Base-by-base conservation (phyloP, 2,329 filamentous ascomycete species). In the Elsinoe necatrix region DNA sequence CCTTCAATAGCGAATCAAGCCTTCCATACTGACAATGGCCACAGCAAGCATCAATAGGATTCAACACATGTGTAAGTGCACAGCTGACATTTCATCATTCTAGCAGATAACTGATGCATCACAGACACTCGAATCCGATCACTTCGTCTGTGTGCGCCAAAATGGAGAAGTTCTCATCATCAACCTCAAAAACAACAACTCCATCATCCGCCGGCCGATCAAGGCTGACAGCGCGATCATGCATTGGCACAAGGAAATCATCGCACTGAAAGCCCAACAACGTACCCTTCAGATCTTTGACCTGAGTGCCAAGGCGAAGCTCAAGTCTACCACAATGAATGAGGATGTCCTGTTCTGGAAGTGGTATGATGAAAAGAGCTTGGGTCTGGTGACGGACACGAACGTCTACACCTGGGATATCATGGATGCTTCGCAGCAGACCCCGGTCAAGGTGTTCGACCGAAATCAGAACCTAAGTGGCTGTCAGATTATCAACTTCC, bases 161-260 rank as follows among this genome's bases (percentile, higher is more conserved):
- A 92, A 95, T 78, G 86, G 91, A 73, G 91, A 96, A 75, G 92
- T 98, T 63, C 87, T 98, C 74, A 98, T 98, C 72, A 79, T 98
- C 75, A 89, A 98, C 74, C 86, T 98, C 70, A 96, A 97, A 76
- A 95, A 96, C 76, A 85, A 85, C 77, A 96, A 95, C 82, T 92
- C 93, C 78, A 84, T 96, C 72, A 93, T 89, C 66, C 86, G 88
- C 68, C 84, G 92, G 70, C 89, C 92, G 50, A 98, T 98, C 79
- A 97, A 95, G 79, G 93, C 93, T 68, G 93, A 98, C 77, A 97
- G 91, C 82, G 93, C 95, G 67, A 95, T 98, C 71, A 97, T 98
- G 93, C 93, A 98, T 82, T 95, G 89, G 89, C 86, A 81, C 66
- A 88, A 86, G 71, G 89, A 95, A 73, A 89, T 98, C 71, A 97